A percentile compares a stretch with the other conserved stretches of the same genome.
These are phyloP conservation scores for Paxillus involutus DNA, from an alignment of 768 basidiomycete species.

Conservation along the genomic window DNA sequence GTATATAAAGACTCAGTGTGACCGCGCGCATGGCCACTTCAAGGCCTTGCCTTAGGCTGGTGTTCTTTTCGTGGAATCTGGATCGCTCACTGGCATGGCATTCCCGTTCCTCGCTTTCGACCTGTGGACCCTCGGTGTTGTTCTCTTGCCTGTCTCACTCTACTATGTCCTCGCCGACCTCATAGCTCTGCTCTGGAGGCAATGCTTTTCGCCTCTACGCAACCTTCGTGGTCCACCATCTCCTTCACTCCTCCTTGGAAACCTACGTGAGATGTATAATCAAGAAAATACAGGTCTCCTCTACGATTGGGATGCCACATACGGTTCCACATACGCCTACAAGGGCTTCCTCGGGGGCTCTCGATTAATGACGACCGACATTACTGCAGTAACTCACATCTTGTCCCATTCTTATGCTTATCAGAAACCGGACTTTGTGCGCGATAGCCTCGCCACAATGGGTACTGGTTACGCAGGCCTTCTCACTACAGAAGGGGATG, in stretches of 20 bases:
- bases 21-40: too few relatives aligned
- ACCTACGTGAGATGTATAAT: constrained; percentile 53
- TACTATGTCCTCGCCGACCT: constrained; percentile 36
- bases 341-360: constrained; percentile 51
- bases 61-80: too few relatives aligned
- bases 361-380: constrained; percentile 60
- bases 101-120: not conserved
- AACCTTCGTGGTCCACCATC: constrained; percentile 46
- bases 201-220: constrained; percentile 48
- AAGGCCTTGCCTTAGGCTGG: too few relatives aligned
- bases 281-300: constrained; percentile 57
- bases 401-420: constrained; percentile 55
- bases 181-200: constrained; percentile 42
- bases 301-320: constrained; percentile 42
- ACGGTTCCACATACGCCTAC: constrained; percentile 53
- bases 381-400: constrained; percentile 55
- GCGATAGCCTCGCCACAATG: constrained; percentile 52
- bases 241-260: constrained; percentile 49
- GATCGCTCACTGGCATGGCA: not conserved
- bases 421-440: constrained; percentile 61
- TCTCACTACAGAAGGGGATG: constrained; percentile 53
- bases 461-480: constrained; percentile 49
- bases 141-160: constrained; percentile 15
- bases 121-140: constrained; percentile 2
- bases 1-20: too few relatives aligned